These are phyloP conservation scores for Lipomyces sp. DNA, from an alignment of 805 yeast genomes.

Conservation along the genomic window DNA sequence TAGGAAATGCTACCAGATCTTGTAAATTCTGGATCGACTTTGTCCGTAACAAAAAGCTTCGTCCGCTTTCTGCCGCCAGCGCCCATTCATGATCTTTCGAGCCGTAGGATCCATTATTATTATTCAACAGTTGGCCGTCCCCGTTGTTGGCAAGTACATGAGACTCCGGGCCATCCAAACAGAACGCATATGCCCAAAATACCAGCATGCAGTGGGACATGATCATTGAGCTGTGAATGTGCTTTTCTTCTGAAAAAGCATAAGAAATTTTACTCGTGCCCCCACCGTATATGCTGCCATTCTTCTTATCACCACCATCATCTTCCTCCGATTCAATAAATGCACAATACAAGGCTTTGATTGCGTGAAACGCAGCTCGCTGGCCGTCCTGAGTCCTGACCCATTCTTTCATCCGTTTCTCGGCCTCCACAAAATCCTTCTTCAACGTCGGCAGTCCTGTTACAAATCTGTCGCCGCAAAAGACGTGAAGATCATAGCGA, in stretches of 20 bases:
- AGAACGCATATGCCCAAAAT: constrained; percentile 45
- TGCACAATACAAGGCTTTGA: constrained; percentile 42
- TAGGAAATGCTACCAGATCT: constrained; percentile 44
- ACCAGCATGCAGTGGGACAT: constrained; percentile 42
- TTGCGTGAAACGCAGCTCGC: constrained; percentile 16
- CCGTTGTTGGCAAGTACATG: constrained; percentile 21
- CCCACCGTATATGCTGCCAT: constrained; percentile 19
- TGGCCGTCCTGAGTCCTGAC: constrained; percentile 44
- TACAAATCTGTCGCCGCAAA: neutral
- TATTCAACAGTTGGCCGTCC: constrained; percentile 16
- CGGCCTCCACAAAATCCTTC: constrained; percentile 47
- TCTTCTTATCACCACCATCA: too few relatives aligned
- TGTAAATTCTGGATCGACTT: constrained; percentile 46
- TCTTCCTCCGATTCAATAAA: neutral
- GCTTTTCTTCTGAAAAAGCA: constrained; percentile 38
- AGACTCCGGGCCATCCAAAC: constrained; percentile 46
- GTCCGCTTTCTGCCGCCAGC: constrained; percentile 32
- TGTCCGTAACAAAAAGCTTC: constrained; percentile 55
- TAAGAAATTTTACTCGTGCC: constrained; percentile 29
- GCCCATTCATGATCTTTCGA: constrained; percentile 32
- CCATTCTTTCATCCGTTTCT: constrained; percentile 59
- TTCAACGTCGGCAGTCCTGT: constrained; percentile 36
- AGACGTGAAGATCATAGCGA: constrained; percentile 1
- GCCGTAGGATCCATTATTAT: neutral
- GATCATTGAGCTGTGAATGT: constrained; percentile 42